Base-by-base conservation (phyloP, 345 rosid genomes). In the Combretum micranthum region DNA sequence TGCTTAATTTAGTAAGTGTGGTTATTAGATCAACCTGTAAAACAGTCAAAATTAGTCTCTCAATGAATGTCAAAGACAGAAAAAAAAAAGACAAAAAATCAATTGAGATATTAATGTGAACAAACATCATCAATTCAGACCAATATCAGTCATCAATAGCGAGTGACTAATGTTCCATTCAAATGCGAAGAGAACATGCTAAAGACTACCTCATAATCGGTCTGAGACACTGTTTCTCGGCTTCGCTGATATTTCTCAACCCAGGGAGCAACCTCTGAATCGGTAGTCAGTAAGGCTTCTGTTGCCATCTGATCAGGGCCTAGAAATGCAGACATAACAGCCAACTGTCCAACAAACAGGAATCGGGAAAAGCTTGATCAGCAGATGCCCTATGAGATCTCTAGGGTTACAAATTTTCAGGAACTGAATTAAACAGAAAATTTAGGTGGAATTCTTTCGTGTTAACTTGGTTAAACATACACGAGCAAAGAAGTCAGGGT, bases 281-380 rank as follows among this genome's bases (percentile, higher is more conserved):
- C 96, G 16, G 72, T 69, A 17, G 78, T 82, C 52, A 88, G 47
- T 14, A 84, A 65, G 50, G 85, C 67, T 73, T 92, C 96, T 2
- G 89, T 84, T 44, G 95, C 88, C 15, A 61, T 53, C 75, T 88
- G 98, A 65, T 92, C 93, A 26, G 95, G 95, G 61, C 98, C 96
- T 80, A 92, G 62, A 84, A 92, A 92, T 13, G 90, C 96, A 50
- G 93, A 92, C 95, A 86, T 81, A 54, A 92, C 96, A 51, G 95
- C 98, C 42, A 88, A 67, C 96, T 90, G 80, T 22, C 50, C 57
- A 72, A 20, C 44, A 61, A 60, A 66, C 44, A 59, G 20, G 63
- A 56, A 50, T 22, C 50, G 5, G 42, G 52, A 55, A 50, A 49
- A 65, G 25, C 19, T 12, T 16, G 39, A 55, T 72, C 59, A 42